Conservation (phyloP, 23 red algal species). For the Gracilaria caudata region DNA sequence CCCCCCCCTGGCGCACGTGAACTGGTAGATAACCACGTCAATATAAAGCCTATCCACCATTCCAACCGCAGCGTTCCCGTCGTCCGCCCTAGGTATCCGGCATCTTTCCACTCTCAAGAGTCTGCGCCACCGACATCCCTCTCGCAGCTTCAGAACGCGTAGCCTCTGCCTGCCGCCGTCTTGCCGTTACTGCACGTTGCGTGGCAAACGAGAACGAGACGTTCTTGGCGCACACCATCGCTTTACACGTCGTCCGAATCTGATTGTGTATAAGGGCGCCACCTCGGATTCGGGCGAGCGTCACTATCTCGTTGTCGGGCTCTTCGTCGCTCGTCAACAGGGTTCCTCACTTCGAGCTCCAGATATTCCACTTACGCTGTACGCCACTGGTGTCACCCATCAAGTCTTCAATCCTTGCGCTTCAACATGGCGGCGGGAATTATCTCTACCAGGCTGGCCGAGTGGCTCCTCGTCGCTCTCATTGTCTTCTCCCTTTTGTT, state of each 20-base stretch:
- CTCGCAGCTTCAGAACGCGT: background rate
- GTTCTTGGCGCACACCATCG: too few relatives aligned
- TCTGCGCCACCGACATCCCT: background rate
- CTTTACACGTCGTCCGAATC: too few relatives aligned
- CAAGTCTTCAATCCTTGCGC: background rate
- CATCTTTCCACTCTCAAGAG: background rate
- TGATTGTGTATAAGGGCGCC: too few relatives aligned
- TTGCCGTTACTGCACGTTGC: too few relatives aligned
- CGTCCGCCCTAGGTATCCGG: background rate
- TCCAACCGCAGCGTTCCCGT: background rate
- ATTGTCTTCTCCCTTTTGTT: constrained; percentile 71
- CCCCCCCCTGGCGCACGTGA: constrained; percentile 9
- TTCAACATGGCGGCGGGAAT: constrained; percentile 19
- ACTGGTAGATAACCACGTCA: background rate
- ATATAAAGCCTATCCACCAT: constrained; percentile 1
- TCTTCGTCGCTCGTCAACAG: too few relatives aligned
- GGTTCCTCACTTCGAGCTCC: too few relatives aligned
- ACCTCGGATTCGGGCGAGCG: too few relatives aligned
- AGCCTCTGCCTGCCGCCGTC: background rate
- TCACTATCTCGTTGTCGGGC: too few relatives aligned
- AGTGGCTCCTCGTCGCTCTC: constrained; percentile 73
- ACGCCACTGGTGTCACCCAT: background rate
- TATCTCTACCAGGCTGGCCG: constrained; percentile 59
- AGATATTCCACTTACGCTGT: background rate
- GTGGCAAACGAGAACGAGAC: too few relatives aligned